phyloP scores from a whole-genome alignment of 768 basidiomycete species.

The Neoboletus subvelutipes region DNA sequence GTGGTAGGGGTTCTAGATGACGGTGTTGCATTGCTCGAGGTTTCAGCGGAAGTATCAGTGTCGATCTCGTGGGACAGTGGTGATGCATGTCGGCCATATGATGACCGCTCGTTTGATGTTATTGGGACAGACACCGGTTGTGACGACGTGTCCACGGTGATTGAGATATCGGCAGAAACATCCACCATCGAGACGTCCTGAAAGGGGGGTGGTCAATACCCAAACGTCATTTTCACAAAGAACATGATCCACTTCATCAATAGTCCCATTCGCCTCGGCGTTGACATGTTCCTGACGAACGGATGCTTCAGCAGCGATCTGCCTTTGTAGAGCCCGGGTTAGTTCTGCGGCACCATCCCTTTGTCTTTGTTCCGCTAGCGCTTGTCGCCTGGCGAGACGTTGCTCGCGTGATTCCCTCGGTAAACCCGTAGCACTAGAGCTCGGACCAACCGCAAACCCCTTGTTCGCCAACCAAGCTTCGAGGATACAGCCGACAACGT shows the following conservation, averaged over 20 bases:
- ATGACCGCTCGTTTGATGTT: slow-evolving; percentile 19
- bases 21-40: slow-evolving; percentile 60
- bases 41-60: slow-evolving; percentile 61
- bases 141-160: slow-evolving; percentile 22
- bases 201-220: slow-evolving; percentile 11
- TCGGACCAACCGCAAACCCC: slow-evolving; percentile 84
- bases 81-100: slow-evolving; percentile 22
- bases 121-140: slow-evolving; percentile 19
- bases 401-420: slow-evolving; percentile 77
- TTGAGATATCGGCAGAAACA: slow-evolving; percentile 22
- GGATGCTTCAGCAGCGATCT: slow-evolving; percentile 40
- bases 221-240: background rate
- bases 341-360: slow-evolving; percentile 55
- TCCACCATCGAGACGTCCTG: slow-evolving; percentile 38
- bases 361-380: slow-evolving; percentile 54
- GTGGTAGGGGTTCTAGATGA: slow-evolving; percentile 61
- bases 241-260: slow-evolving; percentile 28
- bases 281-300: slow-evolving; percentile 10
- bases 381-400: slow-evolving; percentile 58
- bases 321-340: slow-evolving; percentile 55
- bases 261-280: slow-evolving; percentile 3
- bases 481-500: slow-evolving; percentile 90
- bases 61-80: slow-evolving; percentile 45
- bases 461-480: slow-evolving; percentile 91
- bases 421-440: slow-evolving; percentile 69